Base-by-base conservation (phyloP, 257 asterid genomes). In the Fraxinus excelsior region DNA sequence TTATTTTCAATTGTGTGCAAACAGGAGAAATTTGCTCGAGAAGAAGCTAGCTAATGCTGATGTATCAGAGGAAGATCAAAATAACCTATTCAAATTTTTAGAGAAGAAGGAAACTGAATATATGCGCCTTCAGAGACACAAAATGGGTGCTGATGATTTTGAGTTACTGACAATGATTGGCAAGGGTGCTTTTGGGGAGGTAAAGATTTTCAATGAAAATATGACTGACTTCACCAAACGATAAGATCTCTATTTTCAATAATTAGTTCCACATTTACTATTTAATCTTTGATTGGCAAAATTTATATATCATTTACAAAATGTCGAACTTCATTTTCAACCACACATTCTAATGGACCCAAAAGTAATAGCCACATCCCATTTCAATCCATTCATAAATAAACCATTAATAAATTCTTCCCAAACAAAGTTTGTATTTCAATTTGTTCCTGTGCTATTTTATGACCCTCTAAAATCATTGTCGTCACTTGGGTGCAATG, bases 101-200 rank as follows among this genome's bases (percentile, higher is more conserved):
- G 99, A 95, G 87, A 90, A 93, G 91, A 91, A 93, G 86, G 99
- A 95, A 88, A 93, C 98, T 67, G 99, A 95, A 84, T 95, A 95
- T 77, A 95, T 95, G 99, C 97, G 99, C 78, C 93, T 95, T 64
- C 97, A 93, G 84, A 86, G 99, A 86, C 99, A 93, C 84, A 95
- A 93, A 88, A 92, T 91, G 96, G 96, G 96, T 44, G 93, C 88
- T 72, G 99, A 89, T 83, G 97, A 95, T 78, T 95, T 95, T 84
- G 99, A 95, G 87, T 76, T 37, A 68, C 49, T 72, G 60, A 79
- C 82, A 31, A 65, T 79, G 25, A 79, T 79, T 21, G 77, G 77
- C 49, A 66, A 79, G 68, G 77, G 78, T 73, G 70, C 73, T 44
- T 79, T 79, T 21, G 70, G 77, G 72, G 78, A 79, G 82, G 73